These are phyloP conservation scores for Fibroporia radiculosa DNA, from an alignment of 768 basidiomycete species.

Conservation along the genomic window DNA sequence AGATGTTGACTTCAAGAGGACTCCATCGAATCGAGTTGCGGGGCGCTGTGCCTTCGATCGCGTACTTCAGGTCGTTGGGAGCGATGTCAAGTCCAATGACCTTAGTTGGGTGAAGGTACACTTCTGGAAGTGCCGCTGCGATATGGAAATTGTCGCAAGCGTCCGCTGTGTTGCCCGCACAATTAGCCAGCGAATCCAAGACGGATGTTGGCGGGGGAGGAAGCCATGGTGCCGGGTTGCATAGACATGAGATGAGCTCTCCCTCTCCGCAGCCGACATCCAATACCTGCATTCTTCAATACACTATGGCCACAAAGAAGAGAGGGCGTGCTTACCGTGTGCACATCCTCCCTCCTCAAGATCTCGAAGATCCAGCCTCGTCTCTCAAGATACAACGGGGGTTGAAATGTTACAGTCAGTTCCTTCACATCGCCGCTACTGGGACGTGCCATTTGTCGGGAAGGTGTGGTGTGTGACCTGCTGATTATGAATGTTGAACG, in stretches of 20 bases:
- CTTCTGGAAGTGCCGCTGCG: background rate
- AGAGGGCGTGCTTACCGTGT: slow-evolving; percentile 7
- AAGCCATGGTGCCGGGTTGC: slow-evolving; percentile 71
- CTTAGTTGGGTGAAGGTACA: slow-evolving; percentile 16
- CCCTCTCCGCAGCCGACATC: slow-evolving; percentile 87
- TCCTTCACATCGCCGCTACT: too few relatives aligned
- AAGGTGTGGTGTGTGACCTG: too few relatives aligned
- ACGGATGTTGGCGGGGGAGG: slow-evolving; percentile 23
- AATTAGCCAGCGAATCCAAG: background rate
- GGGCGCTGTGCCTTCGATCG: slow-evolving; percentile 33
- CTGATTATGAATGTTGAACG: too few relatives aligned
- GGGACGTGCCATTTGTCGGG: too few relatives aligned
- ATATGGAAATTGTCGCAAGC: background rate
- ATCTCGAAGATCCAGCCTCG: slow-evolving; percentile 22
- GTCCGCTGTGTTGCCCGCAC: background rate
- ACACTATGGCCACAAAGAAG: too few relatives aligned
- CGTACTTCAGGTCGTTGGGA: slow-evolving; percentile 43
- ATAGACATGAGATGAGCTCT: slow-evolving; percentile 57
- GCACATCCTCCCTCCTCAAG: slow-evolving; percentile 18
- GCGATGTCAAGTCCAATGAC: slow-evolving; percentile 65
- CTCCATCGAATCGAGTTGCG: slow-evolving; percentile 51
- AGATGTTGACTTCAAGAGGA: slow-evolving; percentile 53
- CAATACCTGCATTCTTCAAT: slow-evolving; percentile 55
- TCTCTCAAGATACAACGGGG: slow-evolving; percentile 20
- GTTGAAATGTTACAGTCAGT: slow-evolving; percentile 20